phyloP scores from a whole-genome alignment of 495 filamentous ascomycete genomes.

The Hypoxylon fragiforme region DNA sequence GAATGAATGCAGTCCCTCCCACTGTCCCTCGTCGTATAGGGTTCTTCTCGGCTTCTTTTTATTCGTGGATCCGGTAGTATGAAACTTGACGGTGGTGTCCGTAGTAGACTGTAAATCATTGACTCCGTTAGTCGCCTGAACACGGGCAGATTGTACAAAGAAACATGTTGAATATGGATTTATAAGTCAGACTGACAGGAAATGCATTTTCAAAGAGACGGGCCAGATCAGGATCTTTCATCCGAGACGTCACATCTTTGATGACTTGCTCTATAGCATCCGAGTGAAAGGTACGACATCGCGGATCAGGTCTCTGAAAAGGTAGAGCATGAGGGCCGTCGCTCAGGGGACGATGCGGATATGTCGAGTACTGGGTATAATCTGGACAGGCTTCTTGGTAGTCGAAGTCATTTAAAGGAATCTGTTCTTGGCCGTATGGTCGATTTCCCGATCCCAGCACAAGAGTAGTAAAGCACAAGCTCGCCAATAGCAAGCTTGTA shows the following conservation, averaged over 20 bases:
- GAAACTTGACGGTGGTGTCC: slow-evolving; percentile 80
- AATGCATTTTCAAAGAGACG: slow-evolving; percentile 97
- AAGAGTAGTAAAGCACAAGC: slow-evolving; percentile 8
- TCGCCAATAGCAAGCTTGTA: slow-evolving; percentile 26
- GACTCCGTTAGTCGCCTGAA: slow-evolving; percentile 17
- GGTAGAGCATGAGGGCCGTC: slow-evolving; percentile 78
- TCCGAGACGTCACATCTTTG: slow-evolving; percentile 71
- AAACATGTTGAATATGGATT: neutral
- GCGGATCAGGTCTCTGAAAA: slow-evolving; percentile 79
- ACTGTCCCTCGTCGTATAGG: slow-evolving; percentile 57
- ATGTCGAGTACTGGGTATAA: slow-evolving; percentile 54
- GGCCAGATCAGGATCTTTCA: slow-evolving; percentile 87
- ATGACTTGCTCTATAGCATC: slow-evolving; percentile 87
- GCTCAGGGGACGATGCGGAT: slow-evolving; percentile 68
- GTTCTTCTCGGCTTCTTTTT: slow-evolving; percentile 40
- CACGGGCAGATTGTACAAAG: slow-evolving; percentile 13
- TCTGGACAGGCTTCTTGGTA: slow-evolving; percentile 54
- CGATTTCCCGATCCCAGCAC: slow-evolving; percentile 15
- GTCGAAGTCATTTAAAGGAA: slow-evolving; percentile 28
- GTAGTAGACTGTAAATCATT: slow-evolving; percentile 66
- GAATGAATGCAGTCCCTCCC: slow-evolving; percentile 87
- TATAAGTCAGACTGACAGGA: slow-evolving; percentile 49
- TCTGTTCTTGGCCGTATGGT: slow-evolving; percentile 33
- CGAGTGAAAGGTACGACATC: slow-evolving; percentile 88
- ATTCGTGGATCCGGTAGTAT: slow-evolving; percentile 47